Evolutionary conservation across 331 rosid species (phyloP), one percentile per base, ranked within the genome.

Genomic region (Quercus tomentella): DNA sequence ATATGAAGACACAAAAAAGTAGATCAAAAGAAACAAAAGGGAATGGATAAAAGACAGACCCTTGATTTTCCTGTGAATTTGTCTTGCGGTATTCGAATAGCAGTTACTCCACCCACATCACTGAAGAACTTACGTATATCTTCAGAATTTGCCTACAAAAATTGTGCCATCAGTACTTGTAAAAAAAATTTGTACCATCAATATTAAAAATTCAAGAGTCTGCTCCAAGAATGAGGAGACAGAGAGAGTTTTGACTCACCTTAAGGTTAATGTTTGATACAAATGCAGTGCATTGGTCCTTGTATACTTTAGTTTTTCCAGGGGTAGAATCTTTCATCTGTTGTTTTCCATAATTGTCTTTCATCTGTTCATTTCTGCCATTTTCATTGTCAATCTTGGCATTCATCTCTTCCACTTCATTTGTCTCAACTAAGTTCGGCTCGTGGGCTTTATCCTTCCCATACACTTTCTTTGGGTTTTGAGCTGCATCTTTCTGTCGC

Each of bases 1-100:
- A 62, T 52, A 63, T 71, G 33, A 57, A 57, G 70, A 22, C 18
- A 17, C 4, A 52, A 73, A 79, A 49, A 20, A 51, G 30, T 49
- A 74, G 72, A 77, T 3, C 30, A 20, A 80, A 70, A 77, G 23
- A 81, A 26, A 61, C 62, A 57, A 73, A 8, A 0, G 43, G 56
- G 11, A 22, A 60, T 15, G 52, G 77, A 79, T 72, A 56, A 79
- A 75, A 72, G 82, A 82, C 9, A 62, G 49, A 86, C 98, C 98
- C 98, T 88, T 75, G 98, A 93, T 79, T 93, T 96, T 79, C 94
- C 93, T n/a, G 96, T 93, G 84, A 88, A 91, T 81, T 88, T 96
- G 87, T 96, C 98, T 55, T 72, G 92, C 56, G 88, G 90, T 84
- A 96, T 82, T 68, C 98, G 97, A 58, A 91, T 75, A 79, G 87